phyloP scores from a whole-genome alignment of 352 stramenopile genomes.

The Phytophthora aleatoria region DNA sequence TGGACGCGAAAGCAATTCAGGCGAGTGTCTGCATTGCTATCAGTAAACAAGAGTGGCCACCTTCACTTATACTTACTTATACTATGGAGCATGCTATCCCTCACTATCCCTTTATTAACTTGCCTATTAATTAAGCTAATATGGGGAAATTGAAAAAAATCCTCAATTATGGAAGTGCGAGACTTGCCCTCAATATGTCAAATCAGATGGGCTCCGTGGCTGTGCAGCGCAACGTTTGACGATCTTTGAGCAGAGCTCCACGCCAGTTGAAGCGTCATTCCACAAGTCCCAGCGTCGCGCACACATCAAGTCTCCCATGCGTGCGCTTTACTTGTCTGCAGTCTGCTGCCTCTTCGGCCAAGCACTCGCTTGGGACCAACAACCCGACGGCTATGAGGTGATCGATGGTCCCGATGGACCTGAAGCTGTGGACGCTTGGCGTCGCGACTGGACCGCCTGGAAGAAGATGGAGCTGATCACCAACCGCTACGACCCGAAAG shows the following conservation, averaged over 20 bases:
- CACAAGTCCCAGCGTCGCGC: conserved; percentile 14
- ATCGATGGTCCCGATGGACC: conserved; percentile 58
- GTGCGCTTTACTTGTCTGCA: conserved; percentile 15
- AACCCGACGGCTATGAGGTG: conserved; percentile 83
- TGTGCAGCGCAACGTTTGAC: conserved; percentile 21
- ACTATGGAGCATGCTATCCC: too few species aligned
- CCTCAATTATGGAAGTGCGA: neutral
- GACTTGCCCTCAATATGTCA: neutral
- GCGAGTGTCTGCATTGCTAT: too few species aligned
- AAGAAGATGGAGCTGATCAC: conserved; percentile 71
- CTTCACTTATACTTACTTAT: too few species aligned
- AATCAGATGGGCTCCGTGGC: conserved; percentile 24
- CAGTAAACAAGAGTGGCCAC: too few species aligned
- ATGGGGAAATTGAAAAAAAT: too few species aligned
- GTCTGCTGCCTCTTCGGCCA: conserved; percentile 7
- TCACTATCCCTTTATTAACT: too few species aligned
- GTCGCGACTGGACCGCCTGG: conserved; percentile 62
- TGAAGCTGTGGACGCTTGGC: conserved; percentile 54
- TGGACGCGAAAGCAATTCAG: too few species aligned
- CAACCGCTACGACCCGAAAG: conserved; percentile 64
- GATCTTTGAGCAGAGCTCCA: conserved; percentile 20
- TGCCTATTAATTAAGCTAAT: too few species aligned
- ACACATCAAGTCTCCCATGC: conserved; percentile 25
- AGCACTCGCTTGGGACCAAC: conserved; percentile 60
- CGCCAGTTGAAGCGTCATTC: conserved; percentile 15